Conservation (phyloP, 169 alveolate genomes). For the Perkinsus olseni region DNA sequence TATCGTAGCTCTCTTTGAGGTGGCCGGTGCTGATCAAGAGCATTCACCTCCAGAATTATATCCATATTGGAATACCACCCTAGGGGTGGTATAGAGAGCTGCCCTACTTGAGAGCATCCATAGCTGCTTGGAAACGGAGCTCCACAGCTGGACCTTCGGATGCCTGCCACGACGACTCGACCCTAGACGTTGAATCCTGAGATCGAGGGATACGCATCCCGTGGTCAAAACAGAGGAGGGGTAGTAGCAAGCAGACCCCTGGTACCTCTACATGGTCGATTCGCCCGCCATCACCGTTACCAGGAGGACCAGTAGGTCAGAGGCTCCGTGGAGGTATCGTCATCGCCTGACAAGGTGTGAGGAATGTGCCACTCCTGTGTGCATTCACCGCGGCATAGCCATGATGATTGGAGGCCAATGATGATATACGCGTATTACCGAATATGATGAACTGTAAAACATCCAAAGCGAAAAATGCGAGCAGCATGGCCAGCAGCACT, state of each 20-base stretch:
- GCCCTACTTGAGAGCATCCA: background rate
- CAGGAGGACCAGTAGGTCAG: background rate
- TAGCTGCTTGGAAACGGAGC: background rate
- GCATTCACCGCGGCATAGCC: too few species aligned
- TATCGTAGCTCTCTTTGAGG: background rate
- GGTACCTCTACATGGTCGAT: background rate
- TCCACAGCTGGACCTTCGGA: background rate
- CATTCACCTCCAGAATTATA: background rate
- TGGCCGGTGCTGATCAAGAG: background rate
- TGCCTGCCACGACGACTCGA: background rate
- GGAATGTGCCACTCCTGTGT: too few species aligned
- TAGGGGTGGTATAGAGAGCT: background rate
- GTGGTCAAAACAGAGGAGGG: too few species aligned
- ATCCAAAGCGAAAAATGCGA: background rate
- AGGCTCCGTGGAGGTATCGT: too few species aligned
- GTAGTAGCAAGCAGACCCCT: too few species aligned
- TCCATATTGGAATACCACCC: too few species aligned
- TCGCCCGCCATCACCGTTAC: too few species aligned
- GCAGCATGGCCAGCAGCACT: background rate
- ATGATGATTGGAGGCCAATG: too few species aligned
- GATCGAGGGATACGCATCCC: too few species aligned
- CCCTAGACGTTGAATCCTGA: too few species aligned
- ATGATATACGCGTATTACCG: background rate
- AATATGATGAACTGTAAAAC: background rate
- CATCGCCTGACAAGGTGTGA: too few species aligned